Evolutionary conservation across 1,284 basidiomycete species (phyloP).

Genomic region (Wallemia ichthyophaga): DNA sequence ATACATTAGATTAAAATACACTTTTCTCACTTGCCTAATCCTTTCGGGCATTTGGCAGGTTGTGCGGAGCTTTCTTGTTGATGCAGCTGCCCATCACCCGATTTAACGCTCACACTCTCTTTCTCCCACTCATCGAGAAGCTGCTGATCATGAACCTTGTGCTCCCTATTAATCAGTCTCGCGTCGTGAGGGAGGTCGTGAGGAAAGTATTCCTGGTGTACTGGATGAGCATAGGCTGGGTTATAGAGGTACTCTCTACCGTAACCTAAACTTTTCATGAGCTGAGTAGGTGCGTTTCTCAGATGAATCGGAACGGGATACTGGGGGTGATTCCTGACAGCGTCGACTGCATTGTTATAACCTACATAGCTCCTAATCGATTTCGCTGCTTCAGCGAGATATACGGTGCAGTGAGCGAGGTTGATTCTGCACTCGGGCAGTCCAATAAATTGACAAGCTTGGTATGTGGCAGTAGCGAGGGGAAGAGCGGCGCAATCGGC

Average conservation of each 20-base stretch:
- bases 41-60: neutral
- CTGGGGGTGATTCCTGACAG: neutral
- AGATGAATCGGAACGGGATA: constrained; percentile 41
- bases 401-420: constrained; percentile 48
- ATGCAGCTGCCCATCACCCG: no score
- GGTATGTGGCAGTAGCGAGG: constrained; percentile 40
- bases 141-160: neutral
- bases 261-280: constrained; percentile 59
- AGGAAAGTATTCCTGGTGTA: constrained; percentile 19
- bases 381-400: constrained; percentile 54
- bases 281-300: constrained; percentile 54
- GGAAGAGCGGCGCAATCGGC: constrained; percentile 40
- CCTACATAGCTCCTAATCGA: constrained; percentile 48
- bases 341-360: constrained; percentile 23
- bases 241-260: constrained; percentile 44
- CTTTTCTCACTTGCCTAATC: neutral
- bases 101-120: no score
- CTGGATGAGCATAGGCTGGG: constrained; percentile 33
- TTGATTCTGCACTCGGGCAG: constrained; percentile 54
- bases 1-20: no score
- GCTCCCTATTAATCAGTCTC: neutral
- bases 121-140: neutral
- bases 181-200: constrained; percentile 13
- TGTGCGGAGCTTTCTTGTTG: neutral
- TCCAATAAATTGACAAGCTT: constrained; percentile 51